These are phyloP conservation scores for Hanseniaspora jakobsenii DNA, from an alignment of 805 yeast species.

Conservation along the genomic window DNA sequence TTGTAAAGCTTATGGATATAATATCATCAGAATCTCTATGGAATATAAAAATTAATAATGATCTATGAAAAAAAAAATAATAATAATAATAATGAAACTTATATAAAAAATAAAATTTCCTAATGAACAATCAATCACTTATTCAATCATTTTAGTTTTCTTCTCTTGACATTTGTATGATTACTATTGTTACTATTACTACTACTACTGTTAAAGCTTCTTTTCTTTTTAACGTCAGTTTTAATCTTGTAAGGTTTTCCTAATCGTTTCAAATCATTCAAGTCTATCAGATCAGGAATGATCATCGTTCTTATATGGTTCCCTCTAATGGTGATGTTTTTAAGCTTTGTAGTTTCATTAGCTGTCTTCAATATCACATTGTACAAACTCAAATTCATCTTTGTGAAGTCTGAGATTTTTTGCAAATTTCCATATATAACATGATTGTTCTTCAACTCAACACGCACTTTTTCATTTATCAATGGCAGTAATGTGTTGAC, in stretches of 20 bases:
- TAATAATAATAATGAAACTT: too few relatives aligned
- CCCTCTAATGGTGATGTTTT: slow-evolving; percentile 13
- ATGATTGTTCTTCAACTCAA: slow-evolving; percentile 85
- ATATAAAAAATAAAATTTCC: too few relatives aligned
- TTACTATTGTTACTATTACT: background rate
- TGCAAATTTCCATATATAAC: slow-evolving; percentile 72
- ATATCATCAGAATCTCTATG: background rate
- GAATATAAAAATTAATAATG: background rate
- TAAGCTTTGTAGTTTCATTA: slow-evolving; percentile 10
- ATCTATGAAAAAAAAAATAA: background rate
- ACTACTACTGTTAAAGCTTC: slow-evolving; percentile 1
- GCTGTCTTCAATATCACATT: slow-evolving; percentile 11
- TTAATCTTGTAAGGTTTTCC: slow-evolving; percentile 12
- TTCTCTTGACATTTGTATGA: background rate
- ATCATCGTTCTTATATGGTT: slow-evolving; percentile 13
- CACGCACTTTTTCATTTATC: slow-evolving; percentile 74
- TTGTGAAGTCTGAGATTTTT: slow-evolving; percentile 42
- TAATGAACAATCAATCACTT: background rate
- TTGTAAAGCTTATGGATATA: background rate
- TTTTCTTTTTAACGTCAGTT: slow-evolving; percentile 6
- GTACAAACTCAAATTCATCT: slow-evolving; percentile 10
- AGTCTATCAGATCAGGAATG: slow-evolving; percentile 9
- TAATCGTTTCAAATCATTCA: slow-evolving; percentile 8
- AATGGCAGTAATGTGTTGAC: slow-evolving; percentile 64
- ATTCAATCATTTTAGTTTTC: slow-evolving; percentile 6